Base-by-base conservation (phyloP, 108 stramenopile species). In the Mediolabrus comicus region DNA sequence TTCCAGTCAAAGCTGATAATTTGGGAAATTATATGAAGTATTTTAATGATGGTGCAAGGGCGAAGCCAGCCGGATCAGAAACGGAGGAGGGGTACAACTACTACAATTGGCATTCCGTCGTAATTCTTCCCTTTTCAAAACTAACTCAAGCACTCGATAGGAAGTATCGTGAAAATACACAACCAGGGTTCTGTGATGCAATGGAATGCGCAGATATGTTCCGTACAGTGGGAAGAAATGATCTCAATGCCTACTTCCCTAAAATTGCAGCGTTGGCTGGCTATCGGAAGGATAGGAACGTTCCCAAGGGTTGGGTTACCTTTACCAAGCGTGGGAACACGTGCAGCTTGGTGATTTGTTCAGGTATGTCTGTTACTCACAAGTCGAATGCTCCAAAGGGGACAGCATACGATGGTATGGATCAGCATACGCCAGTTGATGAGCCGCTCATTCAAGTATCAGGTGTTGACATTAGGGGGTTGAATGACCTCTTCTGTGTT, bases 211-310 rank as follows among this genome's bases (percentile, higher is more conserved):
- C n/a, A n/a, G n/a, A n/a, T n/a, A n/a, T n/a, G n/a, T n/a, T n/a
- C n/a, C n/a, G n/a, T n/a, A n/a, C n/a, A n/a, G n/a, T n/a, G n/a
- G n/a, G n/a, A n/a, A n/a, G n/a, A n/a, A n/a, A n/a, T n/a, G n/a
- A n/a, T n/a, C n/a, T n/a, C n/a, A n/a, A n/a, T n/a, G n/a, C n/a
- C n/a, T n/a, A 9, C 53, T 11, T 55, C 19, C 53, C 53, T 19
- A 11, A 55, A 55, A 9, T 55, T 55, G 53, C 53, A 17, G 53
- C 53, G 9, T 17, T 55, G 11, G 53, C 53, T 55, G 53, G 53
- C 14, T 55, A 55, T 55, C 53, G 53, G 16, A 55, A 55, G 53
- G 53, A 55, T 55, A 55, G 19, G 53, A 9, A 11, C 9, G 53
- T 55, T 17, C 10, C 10, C 9, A 11, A 17, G 11, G 53, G 53